Conservation (phyloP, 768 basidiomycete species). For the Hygrocybe coccinea region DNA sequence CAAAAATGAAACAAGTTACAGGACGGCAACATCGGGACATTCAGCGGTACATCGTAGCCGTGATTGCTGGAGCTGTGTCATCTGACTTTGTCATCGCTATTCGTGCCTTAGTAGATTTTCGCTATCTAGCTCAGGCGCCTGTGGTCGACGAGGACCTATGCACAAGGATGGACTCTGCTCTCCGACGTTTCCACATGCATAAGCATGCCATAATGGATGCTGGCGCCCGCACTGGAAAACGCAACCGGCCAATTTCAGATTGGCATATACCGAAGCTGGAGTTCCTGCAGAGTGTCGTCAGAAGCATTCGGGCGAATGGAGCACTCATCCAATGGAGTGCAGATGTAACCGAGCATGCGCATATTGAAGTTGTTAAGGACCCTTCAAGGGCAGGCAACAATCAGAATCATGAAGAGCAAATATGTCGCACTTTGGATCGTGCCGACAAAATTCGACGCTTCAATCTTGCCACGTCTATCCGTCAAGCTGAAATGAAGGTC, state of each 20-base stretch:
- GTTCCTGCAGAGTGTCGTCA: constrained; percentile 19
- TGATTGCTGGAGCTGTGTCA: constrained; percentile 12
- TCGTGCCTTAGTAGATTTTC: no score
- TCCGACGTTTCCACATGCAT: constrained; percentile 22
- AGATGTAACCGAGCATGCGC: constrained; percentile 21
- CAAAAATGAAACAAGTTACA: constrained; percentile 21
- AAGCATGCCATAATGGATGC: constrained; percentile 22
- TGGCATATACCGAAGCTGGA: constrained; percentile 33
- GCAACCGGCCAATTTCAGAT: constrained; percentile 15
- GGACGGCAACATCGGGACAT: constrained; percentile 26
- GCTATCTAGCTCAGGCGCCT: constrained; percentile 10
- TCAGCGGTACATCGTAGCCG: constrained; percentile 15
- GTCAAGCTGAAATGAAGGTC: neutral
- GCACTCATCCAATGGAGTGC: constrained; percentile 21
- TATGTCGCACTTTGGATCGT: constrained; percentile 17
- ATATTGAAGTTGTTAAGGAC: constrained; percentile 19
- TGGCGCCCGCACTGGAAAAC: constrained; percentile 13
- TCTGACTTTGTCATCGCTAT: constrained; percentile 9
- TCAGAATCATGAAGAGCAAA: constrained; percentile 20
- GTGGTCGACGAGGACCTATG: neutral
- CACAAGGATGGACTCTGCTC: constrained; percentile 7
- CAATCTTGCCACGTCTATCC: constrained; percentile 10
- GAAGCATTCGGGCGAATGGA: constrained; percentile 15
- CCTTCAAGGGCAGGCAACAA: constrained; percentile 17
- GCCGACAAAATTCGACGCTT: constrained; percentile 15